Base-by-base conservation (phyloP, 768 basidiomycete genomes). In the Collybiopsis confluens region DNA sequence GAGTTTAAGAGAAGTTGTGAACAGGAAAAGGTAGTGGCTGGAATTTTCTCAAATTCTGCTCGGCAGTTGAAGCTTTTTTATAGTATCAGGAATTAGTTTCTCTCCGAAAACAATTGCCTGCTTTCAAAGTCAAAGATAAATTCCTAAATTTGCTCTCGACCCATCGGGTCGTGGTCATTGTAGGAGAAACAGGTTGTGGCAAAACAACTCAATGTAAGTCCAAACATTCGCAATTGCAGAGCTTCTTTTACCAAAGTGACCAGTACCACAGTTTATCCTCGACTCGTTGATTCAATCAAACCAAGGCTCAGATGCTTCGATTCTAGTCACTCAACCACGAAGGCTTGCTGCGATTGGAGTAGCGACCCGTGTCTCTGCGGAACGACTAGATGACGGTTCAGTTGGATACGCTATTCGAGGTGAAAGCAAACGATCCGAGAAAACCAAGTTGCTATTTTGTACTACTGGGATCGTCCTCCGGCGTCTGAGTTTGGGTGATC, bases 401-500 rank as follows among this genome's bases (percentile, higher is more conserved):
- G 86, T 92, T 30, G 94, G 92, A 2, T 98, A 96, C 61, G 83
- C 86, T 2, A 93, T 97, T 52, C 81, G 95, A 42, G 95, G 94
- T 11, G 92, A 97, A 66, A 82, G 80, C 36, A 89, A 82, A 57
- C 79, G 83, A 45, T 73, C 73, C 9, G 72, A 74, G 21, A 76
- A 77, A 33, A 93, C 91, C 4, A 87, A 88, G 57, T 69, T 95
- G 2, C 70, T 95, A 18, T 97, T 96, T 63, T 93, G 92, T 63
- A 98, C 95, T 2, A 97, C 93, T 9, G 95, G 95, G 70, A 90
- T 97, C n/a, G 79, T 93, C 1, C 76, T 97, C 44, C 74, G 92
- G 54, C 78, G 91, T 16, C 70, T 97, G 11, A 80, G 84, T n/a
- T 74, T 77, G 27, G 88, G 88, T 9, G 90, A 95, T 58, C 76